Evolutionary conservation across 2,329 filamentous ascomycete genomes (phyloP).

Genomic region (Pyrenophora graminea): DNA sequence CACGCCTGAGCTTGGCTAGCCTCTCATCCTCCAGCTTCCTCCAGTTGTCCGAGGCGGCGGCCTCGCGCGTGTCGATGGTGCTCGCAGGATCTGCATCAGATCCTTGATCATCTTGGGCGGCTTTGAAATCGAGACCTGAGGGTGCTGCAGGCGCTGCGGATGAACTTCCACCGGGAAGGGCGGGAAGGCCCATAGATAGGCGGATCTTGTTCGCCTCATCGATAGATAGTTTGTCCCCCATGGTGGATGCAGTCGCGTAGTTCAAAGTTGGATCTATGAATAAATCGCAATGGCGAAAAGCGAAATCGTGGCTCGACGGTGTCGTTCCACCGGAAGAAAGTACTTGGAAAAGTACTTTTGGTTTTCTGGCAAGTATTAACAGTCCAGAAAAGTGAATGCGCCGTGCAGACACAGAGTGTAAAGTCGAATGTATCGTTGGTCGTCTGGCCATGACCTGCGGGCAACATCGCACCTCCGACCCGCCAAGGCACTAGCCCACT

Average conservation of each 20-base stretch:
- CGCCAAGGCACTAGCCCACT: slow-evolving; percentile 28
- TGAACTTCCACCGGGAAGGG: slow-evolving; percentile 69
- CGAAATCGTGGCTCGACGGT: neutral
- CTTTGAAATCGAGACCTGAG: slow-evolving; percentile 63
- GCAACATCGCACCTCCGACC: slow-evolving; percentile 9
- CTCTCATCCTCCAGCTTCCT: slow-evolving; percentile 69
- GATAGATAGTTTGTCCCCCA: slow-evolving; percentile 56
- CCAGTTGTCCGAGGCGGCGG: slow-evolving; percentile 75
- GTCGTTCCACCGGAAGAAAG: neutral
- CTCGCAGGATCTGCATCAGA: slow-evolving; percentile 73
- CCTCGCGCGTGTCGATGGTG: slow-evolving; percentile 81
- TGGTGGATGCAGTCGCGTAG: slow-evolving; percentile 18
- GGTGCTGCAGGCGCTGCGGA: slow-evolving; percentile 60
- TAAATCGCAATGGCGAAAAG: neutral
- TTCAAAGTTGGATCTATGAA: neutral
- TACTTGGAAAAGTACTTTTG: neutral
- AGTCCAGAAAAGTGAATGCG: neutral
- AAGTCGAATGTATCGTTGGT: neutral
- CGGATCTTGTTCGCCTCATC: slow-evolving; percentile 95
- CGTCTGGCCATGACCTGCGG: slow-evolving; percentile 2
- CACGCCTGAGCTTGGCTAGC: slow-evolving; percentile 74
- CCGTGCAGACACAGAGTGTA: neutral
- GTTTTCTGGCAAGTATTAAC: neutral
- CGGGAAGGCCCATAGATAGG: slow-evolving; percentile 84
- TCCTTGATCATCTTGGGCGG: slow-evolving; percentile 52